Evolutionary conservation across 2,329 filamentous ascomycete genomes (phyloP).

Genomic region (Microsporum audouinii): DNA sequence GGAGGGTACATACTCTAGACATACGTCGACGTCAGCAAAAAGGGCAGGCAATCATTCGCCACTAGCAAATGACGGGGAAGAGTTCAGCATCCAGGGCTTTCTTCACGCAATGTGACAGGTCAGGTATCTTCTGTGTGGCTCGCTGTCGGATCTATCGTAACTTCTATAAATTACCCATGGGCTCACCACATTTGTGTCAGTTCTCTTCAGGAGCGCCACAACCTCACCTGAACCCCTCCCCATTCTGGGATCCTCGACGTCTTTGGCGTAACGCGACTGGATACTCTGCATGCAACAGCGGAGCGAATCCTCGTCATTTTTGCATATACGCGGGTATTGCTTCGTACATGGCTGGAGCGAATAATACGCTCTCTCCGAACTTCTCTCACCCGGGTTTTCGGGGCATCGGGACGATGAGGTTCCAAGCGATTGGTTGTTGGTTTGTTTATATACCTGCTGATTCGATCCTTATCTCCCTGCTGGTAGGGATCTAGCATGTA

Average conservation of each 20-base stretch:
- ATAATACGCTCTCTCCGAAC: background rate
- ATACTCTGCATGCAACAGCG: background rate
- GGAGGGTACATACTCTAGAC: background rate
- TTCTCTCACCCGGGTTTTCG: background rate
- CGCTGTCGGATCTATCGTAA: background rate
- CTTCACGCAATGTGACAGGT: constrained; percentile 1
- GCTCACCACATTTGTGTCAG: constrained; percentile 3
- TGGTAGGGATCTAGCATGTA: background rate
- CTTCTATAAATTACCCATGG: constrained; percentile 3
- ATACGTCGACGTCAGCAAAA: background rate
- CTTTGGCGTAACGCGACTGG: constrained; percentile 3
- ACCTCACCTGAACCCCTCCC: constrained; percentile 1
- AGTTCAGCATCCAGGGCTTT: constrained; percentile 1
- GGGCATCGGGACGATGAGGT: background rate
- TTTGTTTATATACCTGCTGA: background rate
- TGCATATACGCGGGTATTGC: constrained; percentile 1
- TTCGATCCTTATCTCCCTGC: background rate
- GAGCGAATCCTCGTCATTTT: background rate
- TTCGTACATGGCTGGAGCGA: background rate
- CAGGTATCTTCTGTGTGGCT: background rate
- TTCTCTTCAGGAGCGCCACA: background rate
- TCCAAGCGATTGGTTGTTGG: background rate
- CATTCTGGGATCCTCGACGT: background rate
- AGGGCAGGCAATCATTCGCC: background rate
- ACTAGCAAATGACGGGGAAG: background rate